Conservation (phyloP, 1,284 basidiomycete genomes). For the Stygiomarasmius scandens region DNA sequence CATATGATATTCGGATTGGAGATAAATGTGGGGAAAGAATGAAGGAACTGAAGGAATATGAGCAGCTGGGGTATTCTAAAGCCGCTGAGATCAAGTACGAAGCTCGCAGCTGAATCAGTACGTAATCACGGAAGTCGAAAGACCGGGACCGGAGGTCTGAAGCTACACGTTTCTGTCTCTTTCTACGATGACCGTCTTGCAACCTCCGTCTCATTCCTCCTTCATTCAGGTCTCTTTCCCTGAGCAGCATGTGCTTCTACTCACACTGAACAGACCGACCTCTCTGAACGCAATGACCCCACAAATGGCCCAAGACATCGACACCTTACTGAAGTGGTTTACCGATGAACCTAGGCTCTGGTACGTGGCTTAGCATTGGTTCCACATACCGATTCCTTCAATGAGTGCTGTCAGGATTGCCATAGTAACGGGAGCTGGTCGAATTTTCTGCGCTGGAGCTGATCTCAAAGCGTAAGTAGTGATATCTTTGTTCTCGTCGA, state of each 20-base stretch:
- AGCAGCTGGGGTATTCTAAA: too few species aligned
- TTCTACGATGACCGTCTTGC: neutral
- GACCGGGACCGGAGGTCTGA: neutral
- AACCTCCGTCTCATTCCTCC: slow-evolving; percentile 52
- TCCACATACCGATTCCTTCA: neutral
- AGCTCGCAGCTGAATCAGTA: too few species aligned
- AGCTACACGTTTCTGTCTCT: neutral
- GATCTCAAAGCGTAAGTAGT: slow-evolving; percentile 69
- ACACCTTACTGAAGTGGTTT: slow-evolving; percentile 72
- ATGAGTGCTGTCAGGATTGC: slow-evolving; percentile 55
- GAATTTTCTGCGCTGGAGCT: slow-evolving; percentile 81
- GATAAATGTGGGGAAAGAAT: too few species aligned
- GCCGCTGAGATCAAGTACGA: too few species aligned
- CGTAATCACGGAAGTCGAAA: neutral
- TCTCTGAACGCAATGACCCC: slow-evolving; percentile 76
- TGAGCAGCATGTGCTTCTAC: slow-evolving; percentile 64
- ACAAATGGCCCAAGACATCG: slow-evolving; percentile 59
- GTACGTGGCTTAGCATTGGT: slow-evolving; percentile 41
- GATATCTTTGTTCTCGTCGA: neutral
- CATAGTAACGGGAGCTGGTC: slow-evolving; percentile 77
- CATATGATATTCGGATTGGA: too few species aligned
- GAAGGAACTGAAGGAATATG: too few species aligned
- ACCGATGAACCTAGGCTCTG: slow-evolving; percentile 74
- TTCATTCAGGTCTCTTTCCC: slow-evolving; percentile 66
- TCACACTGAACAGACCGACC: slow-evolving; percentile 77